These are phyloP conservation scores for Tremellales sp. DNA, from an alignment of 1,284 basidiomycete genomes.

Conservation along the genomic window DNA sequence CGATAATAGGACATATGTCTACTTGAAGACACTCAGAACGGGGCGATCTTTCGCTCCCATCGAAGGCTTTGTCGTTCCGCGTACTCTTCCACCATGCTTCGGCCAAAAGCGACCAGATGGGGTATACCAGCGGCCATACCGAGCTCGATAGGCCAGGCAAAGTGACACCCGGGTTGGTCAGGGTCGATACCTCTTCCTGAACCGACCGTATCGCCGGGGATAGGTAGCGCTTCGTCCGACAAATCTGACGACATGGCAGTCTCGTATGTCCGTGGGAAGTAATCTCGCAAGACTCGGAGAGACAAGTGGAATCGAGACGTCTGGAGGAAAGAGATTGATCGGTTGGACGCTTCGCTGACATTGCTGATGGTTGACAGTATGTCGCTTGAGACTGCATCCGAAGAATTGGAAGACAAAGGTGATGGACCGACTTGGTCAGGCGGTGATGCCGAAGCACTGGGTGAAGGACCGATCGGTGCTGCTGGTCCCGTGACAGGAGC, in stretches of 20 bases:
- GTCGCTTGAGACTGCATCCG: no score
- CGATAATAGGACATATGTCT: no score
- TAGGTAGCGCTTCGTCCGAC: constrained; percentile 31
- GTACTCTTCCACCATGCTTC: constrained; percentile 37
- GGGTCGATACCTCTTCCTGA: constrained; percentile 33
- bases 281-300: constrained; percentile 18
- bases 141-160: constrained; percentile 46
- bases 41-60: no score
- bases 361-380: constrained; percentile 22
- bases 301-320: constrained; percentile 37
- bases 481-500: background rate
- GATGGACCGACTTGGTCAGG: constrained; percentile 6
- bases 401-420: constrained; percentile 1
- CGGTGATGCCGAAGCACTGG: constrained; percentile 14
- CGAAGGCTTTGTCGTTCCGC: constrained; percentile 20
- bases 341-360: no score
- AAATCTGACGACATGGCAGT: constrained; percentile 34
- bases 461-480: constrained; percentile 13
- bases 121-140: constrained; percentile 41
- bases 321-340: constrained; percentile 22
- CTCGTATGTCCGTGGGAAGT: constrained; percentile 36
- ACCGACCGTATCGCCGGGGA: constrained; percentile 34
- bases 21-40: no score
- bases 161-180: constrained; percentile 18
- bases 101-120: constrained; percentile 39